Evolutionary conservation across 2,329 filamentous ascomycete species (phyloP), one percentile per base, ranked within the genome.

Genomic region (Ascochyta clinopodiicola): DNA sequence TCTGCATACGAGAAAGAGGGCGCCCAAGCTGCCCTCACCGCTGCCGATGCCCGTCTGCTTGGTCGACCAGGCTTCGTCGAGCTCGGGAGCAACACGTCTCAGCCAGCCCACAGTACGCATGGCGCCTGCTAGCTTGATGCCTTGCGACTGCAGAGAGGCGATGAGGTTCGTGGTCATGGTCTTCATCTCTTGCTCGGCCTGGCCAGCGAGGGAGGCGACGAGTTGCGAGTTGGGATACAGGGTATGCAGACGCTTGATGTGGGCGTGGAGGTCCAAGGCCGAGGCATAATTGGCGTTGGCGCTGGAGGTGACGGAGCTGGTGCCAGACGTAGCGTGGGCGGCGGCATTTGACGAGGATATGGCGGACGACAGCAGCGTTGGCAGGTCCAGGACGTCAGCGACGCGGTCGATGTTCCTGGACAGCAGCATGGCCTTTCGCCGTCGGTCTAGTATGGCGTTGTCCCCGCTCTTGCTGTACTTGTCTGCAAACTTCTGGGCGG

Each of bases 31-130:
- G 35, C 91, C 86, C 75, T 96, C 80, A 22, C 68, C 69, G 39
- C 68, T 75, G 52, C 69, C 67, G 54, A 65, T 74, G 59, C 51
- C 68, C 17, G 64, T 60, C 56, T 67, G 67, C 59, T 68, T 66
- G 2, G 62, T 64, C 10, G 64, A 62, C 68, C 70, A 74, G 0
- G 65, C 60, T 45, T 77, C 77, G 59, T 89, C 87, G 19, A 96
- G 78, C 58, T 96, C 93, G 0, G 93, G 92, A 0, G 94, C 85
- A 4, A 97, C 88, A 29, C 95, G 86, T 38, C 94, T 88, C 39
- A 99, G 81, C 90, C 92, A 97, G 56, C 92, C 91, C 44, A 97
- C 88, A 1, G 92, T 96, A 47, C 96, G 86, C 79, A 99, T 90
- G 0, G 92, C 93, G 12, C 89, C 89, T 22, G 95, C 93, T 4